Conservation (phyloP, 768 basidiomycete genomes). For the Suillus bovinus region DNA sequence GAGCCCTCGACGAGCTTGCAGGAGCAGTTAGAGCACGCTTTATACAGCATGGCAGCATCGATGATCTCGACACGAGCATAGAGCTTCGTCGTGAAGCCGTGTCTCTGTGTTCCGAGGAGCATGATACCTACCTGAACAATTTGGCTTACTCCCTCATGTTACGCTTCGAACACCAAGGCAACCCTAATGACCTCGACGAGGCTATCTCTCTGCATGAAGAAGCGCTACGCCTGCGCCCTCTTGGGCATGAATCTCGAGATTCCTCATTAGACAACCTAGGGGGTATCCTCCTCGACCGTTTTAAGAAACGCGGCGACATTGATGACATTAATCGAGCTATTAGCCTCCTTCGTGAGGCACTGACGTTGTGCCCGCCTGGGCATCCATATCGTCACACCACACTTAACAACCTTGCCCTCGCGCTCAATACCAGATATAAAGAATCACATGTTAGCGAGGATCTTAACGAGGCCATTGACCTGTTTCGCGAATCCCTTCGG, state of each 20-base stretch:
- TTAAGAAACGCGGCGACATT: not conserved
- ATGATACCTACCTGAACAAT: not conserved
- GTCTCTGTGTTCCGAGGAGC: not conserved
- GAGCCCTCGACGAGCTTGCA: not conserved
- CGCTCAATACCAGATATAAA: not conserved
- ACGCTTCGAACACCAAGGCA: not conserved
- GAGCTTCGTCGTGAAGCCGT: not conserved
- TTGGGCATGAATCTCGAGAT: not conserved
- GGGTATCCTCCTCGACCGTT: not conserved
- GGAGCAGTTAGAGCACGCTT: not conserved
- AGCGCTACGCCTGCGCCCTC: not conserved
- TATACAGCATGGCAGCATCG: no score
- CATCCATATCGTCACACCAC: not conserved
- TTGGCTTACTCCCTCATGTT: not conserved
- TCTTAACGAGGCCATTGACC: not conserved
- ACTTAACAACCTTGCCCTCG: not conserved
- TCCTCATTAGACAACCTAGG: not conserved
- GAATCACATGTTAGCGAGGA: not conserved
- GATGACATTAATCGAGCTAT: not conserved
- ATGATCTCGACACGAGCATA: no score
- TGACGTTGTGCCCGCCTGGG: not conserved
- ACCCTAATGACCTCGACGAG: not conserved
- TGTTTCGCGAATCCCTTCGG: not conserved
- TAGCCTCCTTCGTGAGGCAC: not conserved
- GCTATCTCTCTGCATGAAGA: not conserved